These are phyloP conservation scores for Phytopythium montanum DNA, from an alignment of 352 stramenopile species.

Conservation along the genomic window DNA sequence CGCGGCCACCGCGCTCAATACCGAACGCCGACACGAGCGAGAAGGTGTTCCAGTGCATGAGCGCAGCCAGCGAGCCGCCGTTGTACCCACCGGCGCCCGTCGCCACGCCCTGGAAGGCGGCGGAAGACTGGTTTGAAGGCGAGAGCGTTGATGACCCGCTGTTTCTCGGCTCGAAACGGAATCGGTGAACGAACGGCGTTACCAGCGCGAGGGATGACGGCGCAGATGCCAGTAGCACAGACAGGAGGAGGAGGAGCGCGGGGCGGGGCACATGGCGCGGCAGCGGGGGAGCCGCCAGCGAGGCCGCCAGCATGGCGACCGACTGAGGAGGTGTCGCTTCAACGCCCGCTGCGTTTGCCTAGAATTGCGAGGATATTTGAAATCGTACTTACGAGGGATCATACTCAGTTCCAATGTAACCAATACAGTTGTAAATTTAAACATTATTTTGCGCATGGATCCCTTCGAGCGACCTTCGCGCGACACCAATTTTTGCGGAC, in stretches of 20 bases:
- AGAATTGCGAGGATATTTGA: no score
- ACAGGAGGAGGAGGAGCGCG: not conserved
- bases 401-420: no score
- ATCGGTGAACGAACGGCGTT: slow-evolving; percentile 6
- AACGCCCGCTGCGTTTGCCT: no score
- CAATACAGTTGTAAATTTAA: no score
- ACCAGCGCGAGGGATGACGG: not conserved
- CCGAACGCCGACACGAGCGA: slow-evolving; percentile 51
- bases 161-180: slow-evolving; percentile 1
- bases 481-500: no score
- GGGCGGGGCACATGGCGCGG: no score
- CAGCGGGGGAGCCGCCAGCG: no score
- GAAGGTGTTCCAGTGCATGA: slow-evolving; percentile 61
- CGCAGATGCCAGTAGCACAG: not conserved
- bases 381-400: no score
- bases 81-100: not conserved
- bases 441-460: no score
- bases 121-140: not conserved
- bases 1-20: slow-evolving; percentile 41
- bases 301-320: no score
- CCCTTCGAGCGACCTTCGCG: no score
- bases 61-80: slow-evolving; percentile 8
- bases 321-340: no score
- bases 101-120: slow-evolving; percentile 1
- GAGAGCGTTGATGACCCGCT: not conserved